A percentile compares a stretch with the other conserved stretches of the same genome.
These are phyloP conservation scores for Globisporangium splendens DNA, from an alignment of 352 stramenopile genomes.

Conservation along the genomic window DNA sequence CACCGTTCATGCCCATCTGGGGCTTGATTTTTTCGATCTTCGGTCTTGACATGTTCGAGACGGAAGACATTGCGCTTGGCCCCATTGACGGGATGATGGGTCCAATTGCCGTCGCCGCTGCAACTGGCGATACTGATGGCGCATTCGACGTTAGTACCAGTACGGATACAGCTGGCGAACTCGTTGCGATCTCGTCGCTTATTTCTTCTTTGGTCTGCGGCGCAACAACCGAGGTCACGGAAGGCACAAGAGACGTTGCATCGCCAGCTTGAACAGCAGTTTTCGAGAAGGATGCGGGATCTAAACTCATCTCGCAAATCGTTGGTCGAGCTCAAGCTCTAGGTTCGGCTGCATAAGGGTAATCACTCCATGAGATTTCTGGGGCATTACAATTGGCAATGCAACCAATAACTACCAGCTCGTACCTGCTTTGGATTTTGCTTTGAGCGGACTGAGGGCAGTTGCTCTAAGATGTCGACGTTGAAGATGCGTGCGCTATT, in stretches of 20 bases:
- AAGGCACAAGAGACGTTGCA: background rate
- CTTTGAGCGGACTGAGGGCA: no score
- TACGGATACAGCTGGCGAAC: conserved; percentile 25
- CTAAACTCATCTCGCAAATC: conserved; percentile 4
- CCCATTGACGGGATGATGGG: conserved; percentile 20
- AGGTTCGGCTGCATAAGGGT: background rate
- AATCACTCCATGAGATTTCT: background rate
- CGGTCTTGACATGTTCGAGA: conserved; percentile 1
- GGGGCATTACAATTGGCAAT: background rate
- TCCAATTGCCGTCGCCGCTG: conserved; percentile 19
- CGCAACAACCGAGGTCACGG: conserved; percentile 12
- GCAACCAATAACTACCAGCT: background rate
- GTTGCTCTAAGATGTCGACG: no score
- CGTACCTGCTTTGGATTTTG: conserved; percentile 1
- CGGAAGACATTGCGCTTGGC: background rate
- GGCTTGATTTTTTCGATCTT: conserved; percentile 46
- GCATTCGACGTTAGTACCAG: conserved; percentile 21
- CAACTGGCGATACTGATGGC: conserved; percentile 12
- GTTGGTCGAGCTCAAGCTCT: background rate
- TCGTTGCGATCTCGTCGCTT: conserved; percentile 15
- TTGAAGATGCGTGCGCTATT: no score
- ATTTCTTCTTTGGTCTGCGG: conserved; percentile 15
- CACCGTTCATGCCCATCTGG: conserved; percentile 78
- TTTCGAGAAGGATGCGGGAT: background rate
- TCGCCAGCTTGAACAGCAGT: background rate